Base-by-base conservation (phyloP, 1,284 basidiomycete genomes). In the Thecaphora thlaspeos region DNA sequence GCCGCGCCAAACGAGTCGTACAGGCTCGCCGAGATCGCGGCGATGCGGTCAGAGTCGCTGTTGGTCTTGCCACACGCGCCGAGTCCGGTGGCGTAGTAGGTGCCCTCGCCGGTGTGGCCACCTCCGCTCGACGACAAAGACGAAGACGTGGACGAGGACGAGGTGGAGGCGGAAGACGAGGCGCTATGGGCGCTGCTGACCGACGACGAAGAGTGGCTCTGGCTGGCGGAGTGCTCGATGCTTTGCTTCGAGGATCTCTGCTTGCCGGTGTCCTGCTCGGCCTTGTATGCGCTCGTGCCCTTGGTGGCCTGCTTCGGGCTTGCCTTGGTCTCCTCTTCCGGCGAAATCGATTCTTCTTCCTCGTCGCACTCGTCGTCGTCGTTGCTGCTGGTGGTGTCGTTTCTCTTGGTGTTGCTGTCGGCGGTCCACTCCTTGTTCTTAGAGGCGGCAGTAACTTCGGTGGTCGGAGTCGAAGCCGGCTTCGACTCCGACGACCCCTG, bases 131-230 rank as follows among this genome's bases (percentile, higher is more conserved):
- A 68, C 69, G n/a, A 73, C 71, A 57, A 78, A 45, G 43, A 76
- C 23, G 63, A 78, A 69, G 41, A 74, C 73, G 58, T 79, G 72
- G 43, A 79, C 26, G 23, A 79, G 61, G 8, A 73, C 67, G 65
- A 77, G 68, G 61, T 76, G 59, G 55, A 76, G 69, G 43, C 78
- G 9, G 72, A 2, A 68, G 77, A 46, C 67, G 52, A 44, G n/a
- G 36, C 24, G 43, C 28, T 21, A 19, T 39, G 28, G 36, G 34
- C 12, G 32, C 44, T 19, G 38, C 21, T 15, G 32, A 8, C 15
- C 32, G 18, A 11, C 4, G 32, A 18, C 24, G n/a, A 19, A 4
- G 26, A 19, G 7, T 28, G 26, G 26, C 7, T 11, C 26, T 42
- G 21, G 41, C n/a, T n/a, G n/a, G n/a, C n/a, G n/a, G n/a, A n/a